Conservation (phyloP, 257 asterid species). For the Galeopsis tetrahit region DNA sequence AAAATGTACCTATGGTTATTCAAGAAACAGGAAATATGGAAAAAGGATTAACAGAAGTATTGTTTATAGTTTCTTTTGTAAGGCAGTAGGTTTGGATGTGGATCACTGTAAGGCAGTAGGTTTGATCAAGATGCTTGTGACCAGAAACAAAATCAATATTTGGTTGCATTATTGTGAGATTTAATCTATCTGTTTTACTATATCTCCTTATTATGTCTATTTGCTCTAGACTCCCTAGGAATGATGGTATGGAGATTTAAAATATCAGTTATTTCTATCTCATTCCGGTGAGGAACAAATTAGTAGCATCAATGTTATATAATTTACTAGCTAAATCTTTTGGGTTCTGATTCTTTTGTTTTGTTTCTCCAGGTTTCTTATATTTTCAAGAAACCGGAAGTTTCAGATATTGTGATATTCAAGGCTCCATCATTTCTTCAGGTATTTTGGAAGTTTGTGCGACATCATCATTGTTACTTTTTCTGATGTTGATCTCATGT, state of each 20-base stretch:
- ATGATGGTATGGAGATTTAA: no score
- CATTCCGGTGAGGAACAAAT: no score
- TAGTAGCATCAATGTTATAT: background rate
- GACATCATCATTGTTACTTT: background rate
- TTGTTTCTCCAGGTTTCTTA: conserved; percentile 73
- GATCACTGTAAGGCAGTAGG: conserved; percentile 27
- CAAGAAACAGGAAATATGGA: conserved; percentile 19
- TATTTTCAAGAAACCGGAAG: conserved; percentile 73
- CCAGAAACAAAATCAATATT: conserved; percentile 33
- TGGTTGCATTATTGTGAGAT: conserved; percentile 26
- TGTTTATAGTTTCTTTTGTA: conserved; percentile 30
- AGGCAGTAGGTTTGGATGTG: conserved; percentile 29
- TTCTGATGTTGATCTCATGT: conserved; percentile 3
- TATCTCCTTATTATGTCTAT: background rate
- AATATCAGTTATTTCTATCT: no score
- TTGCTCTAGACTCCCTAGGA: conserved; percentile 3
- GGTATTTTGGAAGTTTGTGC: conserved; percentile 43
- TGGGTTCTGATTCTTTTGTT: conserved; percentile 14
- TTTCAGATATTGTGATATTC: conserved; percentile 85
- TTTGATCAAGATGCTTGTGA: conserved; percentile 36
- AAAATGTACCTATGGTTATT: background rate
- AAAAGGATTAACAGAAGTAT: conserved; percentile 7
- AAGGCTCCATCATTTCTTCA: conserved; percentile 86
- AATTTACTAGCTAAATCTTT: conserved; percentile 17
- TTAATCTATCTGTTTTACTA: conserved; percentile 1